Conservation (phyloP, 306 rosid genomes). For the Glycine tomentella region DNA sequence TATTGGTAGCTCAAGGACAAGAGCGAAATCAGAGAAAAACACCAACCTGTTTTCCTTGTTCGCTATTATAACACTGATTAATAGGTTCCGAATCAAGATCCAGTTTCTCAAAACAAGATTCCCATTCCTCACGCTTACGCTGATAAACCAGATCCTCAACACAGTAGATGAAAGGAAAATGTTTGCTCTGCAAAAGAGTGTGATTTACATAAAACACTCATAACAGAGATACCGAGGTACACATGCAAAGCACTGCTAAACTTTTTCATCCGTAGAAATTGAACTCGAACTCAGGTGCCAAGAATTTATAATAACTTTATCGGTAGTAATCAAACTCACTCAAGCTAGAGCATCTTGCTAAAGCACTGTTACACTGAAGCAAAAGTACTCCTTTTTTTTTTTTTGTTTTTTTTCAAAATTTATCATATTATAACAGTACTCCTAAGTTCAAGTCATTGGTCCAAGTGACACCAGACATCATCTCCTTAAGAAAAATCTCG, state of each 20-base stretch:
- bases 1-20: no score
- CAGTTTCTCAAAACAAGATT: conserved; percentile 72
- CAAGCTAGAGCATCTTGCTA: not conserved
- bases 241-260: not conserved
- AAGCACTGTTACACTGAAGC: not conserved
- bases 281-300: no score
- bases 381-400: no score
- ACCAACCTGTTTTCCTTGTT: conserved; percentile 77
- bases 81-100: conserved; percentile 68
- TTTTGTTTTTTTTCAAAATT: no score
- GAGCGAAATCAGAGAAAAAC: not conserved
- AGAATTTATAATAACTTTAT: no score
- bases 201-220: not conserved
- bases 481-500: no score
- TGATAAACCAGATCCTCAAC: conserved; percentile 61
- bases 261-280: no score
- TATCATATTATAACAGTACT: not conserved
- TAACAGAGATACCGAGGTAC: not conserved
- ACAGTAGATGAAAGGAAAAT: conserved; percentile 83
- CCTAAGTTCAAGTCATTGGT: no score
- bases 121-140: conserved; percentile 60
- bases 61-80: conserved; percentile 67
- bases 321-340: no score
- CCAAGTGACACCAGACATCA: no score
- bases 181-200: conserved; percentile 63